Evolutionary conservation across 106 monocot species (phyloP).

Genomic region (Phalaenopsis aphrodite): DNA sequence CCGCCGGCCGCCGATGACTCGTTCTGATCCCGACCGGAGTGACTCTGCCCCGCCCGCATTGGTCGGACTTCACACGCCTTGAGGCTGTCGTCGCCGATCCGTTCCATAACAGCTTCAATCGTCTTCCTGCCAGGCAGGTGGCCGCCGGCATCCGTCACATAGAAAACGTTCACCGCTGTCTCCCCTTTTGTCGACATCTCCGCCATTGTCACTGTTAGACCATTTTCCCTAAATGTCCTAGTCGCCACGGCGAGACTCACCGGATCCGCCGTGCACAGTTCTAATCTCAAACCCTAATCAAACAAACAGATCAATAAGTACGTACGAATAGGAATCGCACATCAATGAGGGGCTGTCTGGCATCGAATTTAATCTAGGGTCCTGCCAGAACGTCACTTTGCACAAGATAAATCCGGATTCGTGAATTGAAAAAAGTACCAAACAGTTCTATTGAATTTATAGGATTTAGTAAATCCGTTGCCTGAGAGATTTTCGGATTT

Average conservation of each 20-base stretch:
- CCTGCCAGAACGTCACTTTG: no score
- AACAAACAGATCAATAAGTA: neutral
- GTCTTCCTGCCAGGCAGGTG: constrained; percentile 16
- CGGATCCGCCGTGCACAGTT: constrained; percentile 30
- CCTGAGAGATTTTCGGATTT: no score
- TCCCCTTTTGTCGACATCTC: constrained; percentile 50
- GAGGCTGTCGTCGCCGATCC: constrained; percentile 24
- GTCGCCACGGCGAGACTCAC: constrained; percentile 40
- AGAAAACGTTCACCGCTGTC: constrained; percentile 43
- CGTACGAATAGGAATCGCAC: neutral
- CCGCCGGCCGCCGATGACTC: neutral
- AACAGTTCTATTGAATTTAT: no score
- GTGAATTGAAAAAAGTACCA: no score
- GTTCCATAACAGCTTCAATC: constrained; percentile 28
- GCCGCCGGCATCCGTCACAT: constrained; percentile 45
- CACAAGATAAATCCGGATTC: no score
- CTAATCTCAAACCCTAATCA: constrained; percentile 35
- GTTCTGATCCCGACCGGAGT: neutral
- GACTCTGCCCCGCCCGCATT: neutral
- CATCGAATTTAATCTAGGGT: no score
- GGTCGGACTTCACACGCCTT: constrained; percentile 19
- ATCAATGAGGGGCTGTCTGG: neutral
- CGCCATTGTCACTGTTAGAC: constrained; percentile 35
- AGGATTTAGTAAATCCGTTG: no score
- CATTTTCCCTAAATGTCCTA: constrained; percentile 54